Percentiles rank a stretch among this genome's conserved stretches.
Evolutionary conservation across 306 rosid species (phyloP).

Genomic region (Medicago truncatula): DNA sequence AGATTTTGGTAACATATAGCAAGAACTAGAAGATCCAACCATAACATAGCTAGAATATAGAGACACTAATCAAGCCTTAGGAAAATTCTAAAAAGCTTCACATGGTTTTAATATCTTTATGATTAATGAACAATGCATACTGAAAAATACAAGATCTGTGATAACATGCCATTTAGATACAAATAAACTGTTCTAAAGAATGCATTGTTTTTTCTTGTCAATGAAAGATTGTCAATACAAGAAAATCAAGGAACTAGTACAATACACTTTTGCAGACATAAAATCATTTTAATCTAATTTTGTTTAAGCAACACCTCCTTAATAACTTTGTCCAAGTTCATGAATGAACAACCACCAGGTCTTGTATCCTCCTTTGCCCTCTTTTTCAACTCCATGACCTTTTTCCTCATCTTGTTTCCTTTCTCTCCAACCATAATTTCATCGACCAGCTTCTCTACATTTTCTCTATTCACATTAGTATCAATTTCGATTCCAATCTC

Average conservation of each 20-base stretch:
- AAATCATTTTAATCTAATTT: background rate
- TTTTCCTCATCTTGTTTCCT: slow-evolving; percentile 35
- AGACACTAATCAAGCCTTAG: background rate
- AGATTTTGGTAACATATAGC: too few relatives aligned
- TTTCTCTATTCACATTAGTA: slow-evolving; percentile 30
- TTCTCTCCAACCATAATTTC: slow-evolving; percentile 39
- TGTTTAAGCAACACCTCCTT: slow-evolving; percentile 26
- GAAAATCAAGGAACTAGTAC: background rate
- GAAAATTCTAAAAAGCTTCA: background rate
- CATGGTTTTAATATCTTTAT: too few relatives aligned
- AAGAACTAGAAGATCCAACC: too few relatives aligned
- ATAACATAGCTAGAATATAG: too few relatives aligned
- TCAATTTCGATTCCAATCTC: slow-evolving; percentile 29
- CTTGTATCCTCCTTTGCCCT: slow-evolving; percentile 15
- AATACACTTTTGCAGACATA: background rate
- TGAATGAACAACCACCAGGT: slow-evolving; percentile 20
- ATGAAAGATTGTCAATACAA: background rate
- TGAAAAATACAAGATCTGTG: too few relatives aligned
- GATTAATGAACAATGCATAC: too few relatives aligned
- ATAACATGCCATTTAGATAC: too few relatives aligned
- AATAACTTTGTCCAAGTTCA: slow-evolving; percentile 36
- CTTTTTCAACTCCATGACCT: slow-evolving; percentile 28
- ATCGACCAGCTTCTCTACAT: slow-evolving; percentile 32
- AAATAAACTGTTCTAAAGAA: too few relatives aligned
- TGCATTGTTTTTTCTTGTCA: background rate